Percentiles rank a stretch among this genome's conserved stretches.
Conservation (phyloP, 495 filamentous ascomycete species). For the Chaetomidium leptoderma region DNA sequence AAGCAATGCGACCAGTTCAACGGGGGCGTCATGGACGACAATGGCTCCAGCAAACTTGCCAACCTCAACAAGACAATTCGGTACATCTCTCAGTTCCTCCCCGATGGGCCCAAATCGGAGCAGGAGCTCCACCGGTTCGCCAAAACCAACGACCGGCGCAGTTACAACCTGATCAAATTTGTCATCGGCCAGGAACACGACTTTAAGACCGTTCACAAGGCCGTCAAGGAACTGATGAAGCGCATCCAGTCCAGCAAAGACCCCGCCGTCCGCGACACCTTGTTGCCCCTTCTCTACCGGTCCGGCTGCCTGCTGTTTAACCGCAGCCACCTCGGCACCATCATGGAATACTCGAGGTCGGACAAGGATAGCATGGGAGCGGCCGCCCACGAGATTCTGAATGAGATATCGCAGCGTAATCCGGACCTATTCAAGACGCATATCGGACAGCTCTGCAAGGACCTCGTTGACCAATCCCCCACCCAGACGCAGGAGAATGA, state of each 20-base stretch:
- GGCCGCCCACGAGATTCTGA: slow-evolving; percentile 83
- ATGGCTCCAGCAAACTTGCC: slow-evolving; percentile 61
- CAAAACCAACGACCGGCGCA: slow-evolving; percentile 84
- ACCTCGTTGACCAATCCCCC: slow-evolving; percentile 75
- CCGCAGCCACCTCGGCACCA: slow-evolving; percentile 83
- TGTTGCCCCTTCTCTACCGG: slow-evolving; percentile 80
- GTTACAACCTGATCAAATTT: slow-evolving; percentile 82
- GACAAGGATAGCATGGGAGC: slow-evolving; percentile 72
- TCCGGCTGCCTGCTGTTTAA: slow-evolving; percentile 84
- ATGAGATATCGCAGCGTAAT: slow-evolving; percentile 83
- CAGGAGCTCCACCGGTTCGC: slow-evolving; percentile 85
- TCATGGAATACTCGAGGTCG: slow-evolving; percentile 78
- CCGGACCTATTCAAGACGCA: slow-evolving; percentile 88
- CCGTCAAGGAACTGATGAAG: slow-evolving; percentile 84
- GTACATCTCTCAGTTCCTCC: slow-evolving; percentile 67
- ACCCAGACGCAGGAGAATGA: slow-evolving; percentile 60
- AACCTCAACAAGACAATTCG: slow-evolving; percentile 63
- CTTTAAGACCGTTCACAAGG: slow-evolving; percentile 82
- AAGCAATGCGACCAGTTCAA: slow-evolving; percentile 81
- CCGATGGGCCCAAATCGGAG: slow-evolving; percentile 62
- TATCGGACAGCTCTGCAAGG: slow-evolving; percentile 84
- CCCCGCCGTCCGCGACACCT: slow-evolving; percentile 63
- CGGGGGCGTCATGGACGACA: slow-evolving; percentile 74
- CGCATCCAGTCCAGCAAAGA: slow-evolving; percentile 57
- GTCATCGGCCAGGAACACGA: slow-evolving; percentile 83